Base-by-base conservation (phyloP, 306 rosid species). In the Crataegus laevigata region DNA sequence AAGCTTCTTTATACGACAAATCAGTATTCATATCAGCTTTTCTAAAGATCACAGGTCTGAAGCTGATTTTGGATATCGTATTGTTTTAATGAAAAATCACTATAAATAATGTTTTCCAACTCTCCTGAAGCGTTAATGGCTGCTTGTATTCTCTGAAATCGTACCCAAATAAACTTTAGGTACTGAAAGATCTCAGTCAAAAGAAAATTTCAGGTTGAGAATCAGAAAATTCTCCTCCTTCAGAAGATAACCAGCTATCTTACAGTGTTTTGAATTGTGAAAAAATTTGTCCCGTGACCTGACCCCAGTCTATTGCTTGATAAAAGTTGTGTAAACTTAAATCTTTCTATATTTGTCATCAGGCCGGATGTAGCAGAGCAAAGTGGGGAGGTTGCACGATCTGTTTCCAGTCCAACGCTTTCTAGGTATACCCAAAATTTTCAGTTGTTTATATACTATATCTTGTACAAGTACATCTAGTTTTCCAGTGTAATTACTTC, bases 281-380 rank as follows among this genome's bases (percentile, higher is more conserved):
- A 47, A 47, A 47, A 47, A 47, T 5, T 47, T 15, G 54, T 47
- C 21, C 21, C 21, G 2, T 47, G 54, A 47, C 54, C 54, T 60
- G 32, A 25, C 68, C 19, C 34, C 21, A 63, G 68, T 18, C 11
- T 18, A 63, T 63, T 63, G 24, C 24, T 29, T 18, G 9, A 63
- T 21, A 4, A 18, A 29, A 18, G 28, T 65, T 10, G 28, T 43
- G 2, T 64, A 70, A 66, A 21, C 58, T 68, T 72, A 29, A 24
- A 70, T 19, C 9, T 78, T 80, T 64, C 62, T 54, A 15, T 70
- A 24, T 77, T 66, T 55, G 60, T 77, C 79, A 52, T 64, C 82
- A 92, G 99, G 79, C 83, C 90, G 81, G 97, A 96, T 24, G 81
- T 86, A 3, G 98, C 99, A 18, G 99, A 96, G 82, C 99, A 86